These are phyloP conservation scores for Metschnikowia sp. DNA, from an alignment of 805 yeast species.

Conservation along the genomic window DNA sequence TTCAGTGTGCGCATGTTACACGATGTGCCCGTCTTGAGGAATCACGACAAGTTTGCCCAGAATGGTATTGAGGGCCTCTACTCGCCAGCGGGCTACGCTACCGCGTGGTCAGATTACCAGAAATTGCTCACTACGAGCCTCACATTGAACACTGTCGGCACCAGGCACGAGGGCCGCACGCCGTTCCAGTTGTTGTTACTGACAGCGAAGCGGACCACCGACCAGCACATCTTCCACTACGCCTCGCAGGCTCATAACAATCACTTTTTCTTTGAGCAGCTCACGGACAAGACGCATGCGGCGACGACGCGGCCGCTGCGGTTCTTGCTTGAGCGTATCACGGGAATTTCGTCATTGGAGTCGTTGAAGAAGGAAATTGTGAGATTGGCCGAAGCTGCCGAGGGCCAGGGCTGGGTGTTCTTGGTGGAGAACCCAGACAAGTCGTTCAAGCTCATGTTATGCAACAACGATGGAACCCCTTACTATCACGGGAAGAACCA, in stretches of 20 bases:
- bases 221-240: constrained; percentile 71
- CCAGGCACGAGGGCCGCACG: constrained; percentile 69
- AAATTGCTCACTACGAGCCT: constrained; percentile 56
- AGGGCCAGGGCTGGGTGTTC: constrained; percentile 75
- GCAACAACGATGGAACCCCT: constrained; percentile 78
- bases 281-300: constrained; percentile 35
- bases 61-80: constrained; percentile 65
- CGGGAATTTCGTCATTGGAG: constrained; percentile 41
- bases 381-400: constrained; percentile 47
- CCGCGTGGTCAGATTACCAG: constrained; percentile 84
- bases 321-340: constrained; percentile 35
- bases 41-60: constrained; percentile 34
- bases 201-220: constrained; percentile 63
- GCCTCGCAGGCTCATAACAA: constrained; percentile 93
- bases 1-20: constrained; percentile 40
- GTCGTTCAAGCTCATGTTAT: constrained; percentile 48
- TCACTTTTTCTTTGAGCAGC: constrained; percentile 78
- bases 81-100: constrained; percentile 60
- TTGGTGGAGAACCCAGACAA: constrained; percentile 65
- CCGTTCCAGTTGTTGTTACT: constrained; percentile 69
- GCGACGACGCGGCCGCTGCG: constrained; percentile 35
- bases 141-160: constrained; percentile 67
- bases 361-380: constrained; percentile 49
- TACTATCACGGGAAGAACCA: constrained; percentile 68
- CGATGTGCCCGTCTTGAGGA: constrained; percentile 56